Evolutionary conservation across 139 green algal genomes (phyloP).

Genomic region (Zygnema cylindricum): DNA sequence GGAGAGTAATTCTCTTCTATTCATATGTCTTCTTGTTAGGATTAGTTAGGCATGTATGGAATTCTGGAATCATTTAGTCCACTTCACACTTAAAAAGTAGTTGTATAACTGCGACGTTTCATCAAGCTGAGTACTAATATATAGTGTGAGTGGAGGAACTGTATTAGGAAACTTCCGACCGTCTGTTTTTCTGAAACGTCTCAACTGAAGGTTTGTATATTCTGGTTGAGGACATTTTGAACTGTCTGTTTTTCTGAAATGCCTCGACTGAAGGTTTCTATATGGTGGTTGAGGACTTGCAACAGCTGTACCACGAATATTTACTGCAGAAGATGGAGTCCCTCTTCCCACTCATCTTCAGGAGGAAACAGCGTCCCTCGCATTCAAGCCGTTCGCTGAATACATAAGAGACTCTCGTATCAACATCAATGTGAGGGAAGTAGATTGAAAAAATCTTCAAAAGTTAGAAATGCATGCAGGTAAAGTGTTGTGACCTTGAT

Average conservation of each 20-base stretch:
- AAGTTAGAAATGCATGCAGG: too few relatives aligned
- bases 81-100: not conserved
- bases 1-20: too few relatives aligned
- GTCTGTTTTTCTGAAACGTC: not conserved
- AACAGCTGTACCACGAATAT: slow-evolving; percentile 45
- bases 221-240: too few relatives aligned
- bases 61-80: not conserved
- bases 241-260: not conserved
- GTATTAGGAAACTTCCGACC: not conserved
- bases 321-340: slow-evolving; percentile 7
- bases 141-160: not conserved
- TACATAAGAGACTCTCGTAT: slow-evolving; percentile 50
- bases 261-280: not conserved
- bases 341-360: not conserved
- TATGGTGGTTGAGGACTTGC: not conserved
- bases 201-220: too few relatives aligned
- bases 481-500: too few relatives aligned
- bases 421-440: slow-evolving; percentile 58
- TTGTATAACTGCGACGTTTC: not conserved
- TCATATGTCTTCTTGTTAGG: not conserved
- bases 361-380: not conserved
- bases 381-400: slow-evolving; percentile 24
- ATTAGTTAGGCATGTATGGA: not conserved
- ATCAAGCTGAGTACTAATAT: not conserved
- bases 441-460: slow-evolving; percentile 36